Evolutionary conservation across 495 filamentous ascomycete species (phyloP), one percentile per base, ranked within the genome.

Genomic region (Chaetomium fimeti): DNA sequence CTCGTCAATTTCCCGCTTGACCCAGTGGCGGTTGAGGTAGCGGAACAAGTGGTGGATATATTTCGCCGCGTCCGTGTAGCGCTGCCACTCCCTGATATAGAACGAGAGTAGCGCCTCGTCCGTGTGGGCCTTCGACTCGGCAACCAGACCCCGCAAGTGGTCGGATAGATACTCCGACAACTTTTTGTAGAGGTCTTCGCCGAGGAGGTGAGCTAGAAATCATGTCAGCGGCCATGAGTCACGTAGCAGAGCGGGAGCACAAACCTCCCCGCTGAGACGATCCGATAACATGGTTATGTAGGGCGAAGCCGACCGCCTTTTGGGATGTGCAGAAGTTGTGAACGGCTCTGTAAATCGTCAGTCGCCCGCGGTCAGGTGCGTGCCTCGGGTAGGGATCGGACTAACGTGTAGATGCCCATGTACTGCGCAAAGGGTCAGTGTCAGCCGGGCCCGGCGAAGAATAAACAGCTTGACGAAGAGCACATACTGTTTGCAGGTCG

Each of bases 311-410:
- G 36, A 92, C 87, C 2, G 91, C 92, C 76, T 97, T 98, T 73
- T 97, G 95, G 32, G 95, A 96, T 60, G 95, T 98, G 77, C 94
- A 99, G 74, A 99, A 99, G 80, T 99, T 96, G 75, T 99, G 95
- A 29, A 99, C 93, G 60, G 93, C 92, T 28, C 91, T 94, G 67
- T 64, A 51, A 11, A 63, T 13, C 57, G 65, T 77, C 70, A 81
- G 68, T 20, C 11, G 29, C 2, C 48, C 5, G 61, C 27, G 42
- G n/a, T n/a, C 18, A n/a, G 20, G 3, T 36, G 20, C 20, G 42
- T 5, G 15, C 5, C 0, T 11, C 13, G 3, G 18, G 25, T 29
- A 18, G 25, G 36, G 24, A 1, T 22, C 40, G 47, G 42, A 81
- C 89, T 64, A 74, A 92, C 91, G 94, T 97, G 82, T 98, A 98